phyloP scores from a whole-genome alignment of 805 yeast genomes.

The Metschnikowia reukaufii region DNA sequence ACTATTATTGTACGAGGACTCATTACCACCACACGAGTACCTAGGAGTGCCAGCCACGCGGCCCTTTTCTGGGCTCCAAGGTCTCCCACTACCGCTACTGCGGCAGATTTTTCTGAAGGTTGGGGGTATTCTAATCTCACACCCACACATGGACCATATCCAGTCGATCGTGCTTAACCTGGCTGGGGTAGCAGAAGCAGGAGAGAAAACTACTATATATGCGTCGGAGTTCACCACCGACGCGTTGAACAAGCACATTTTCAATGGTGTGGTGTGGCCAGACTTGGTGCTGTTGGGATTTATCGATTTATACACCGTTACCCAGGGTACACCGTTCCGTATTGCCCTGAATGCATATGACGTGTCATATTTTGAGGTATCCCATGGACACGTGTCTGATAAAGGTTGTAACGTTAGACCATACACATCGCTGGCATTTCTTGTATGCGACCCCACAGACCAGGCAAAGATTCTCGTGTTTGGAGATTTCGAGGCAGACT shows the following conservation, averaged over 20 bases:
- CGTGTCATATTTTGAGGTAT: constrained; percentile 32
- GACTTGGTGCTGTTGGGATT: constrained; percentile 44
- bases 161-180: constrained; percentile 68
- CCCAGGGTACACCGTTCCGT: constrained; percentile 13
- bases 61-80: constrained; percentile 26
- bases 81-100: constrained; percentile 10
- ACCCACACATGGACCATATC: constrained; percentile 84
- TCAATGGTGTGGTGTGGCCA: constrained; percentile 85
- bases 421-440: constrained; percentile 59
- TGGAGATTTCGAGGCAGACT: constrained; percentile 84
- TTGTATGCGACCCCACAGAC: constrained; percentile 42
- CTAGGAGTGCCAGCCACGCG: constrained; percentile 22
- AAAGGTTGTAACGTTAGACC: constrained; percentile 8
- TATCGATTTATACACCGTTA: constrained; percentile 22
- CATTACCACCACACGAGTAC: constrained; percentile 26
- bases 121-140: constrained; percentile 56
- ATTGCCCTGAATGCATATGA: constrained; percentile 22
- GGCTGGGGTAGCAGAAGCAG: constrained; percentile 44
- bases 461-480: constrained; percentile 54
- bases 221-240: constrained; percentile 56
- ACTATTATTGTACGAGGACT: constrained; percentile 32
- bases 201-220: constrained; percentile 21
- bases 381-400: constrained; percentile 30
- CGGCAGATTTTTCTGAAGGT: constrained; percentile 26
- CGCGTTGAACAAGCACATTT: constrained; percentile 54